Conservation (phyloP, 2,329 filamentous ascomycete genomes). For the Cladobotryum protrusum region DNA sequence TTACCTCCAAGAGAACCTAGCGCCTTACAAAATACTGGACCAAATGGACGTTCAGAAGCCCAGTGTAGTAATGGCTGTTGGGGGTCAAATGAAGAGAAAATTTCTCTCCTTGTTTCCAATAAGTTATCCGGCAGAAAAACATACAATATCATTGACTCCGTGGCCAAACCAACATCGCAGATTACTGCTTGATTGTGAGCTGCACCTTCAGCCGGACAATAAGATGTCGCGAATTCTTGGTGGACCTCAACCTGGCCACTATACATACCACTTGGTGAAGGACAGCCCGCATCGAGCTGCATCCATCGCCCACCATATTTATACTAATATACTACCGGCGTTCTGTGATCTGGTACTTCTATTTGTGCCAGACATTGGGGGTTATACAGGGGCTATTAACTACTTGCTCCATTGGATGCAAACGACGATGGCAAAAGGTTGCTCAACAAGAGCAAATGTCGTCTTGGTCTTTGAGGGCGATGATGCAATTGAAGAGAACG, state of each 20-base stretch:
- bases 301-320: background rate
- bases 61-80: constrained; percentile 2
- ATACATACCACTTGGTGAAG: background rate
- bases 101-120: background rate
- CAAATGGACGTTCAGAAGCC: background rate
- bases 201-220: background rate
- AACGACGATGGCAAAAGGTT: background rate
- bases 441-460: background rate
- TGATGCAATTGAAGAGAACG: background rate
- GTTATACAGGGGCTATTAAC: background rate
- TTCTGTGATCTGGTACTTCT: constrained; percentile 3
- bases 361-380: background rate
- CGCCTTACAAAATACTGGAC: background rate
- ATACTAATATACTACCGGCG: background rate
- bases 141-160: background rate
- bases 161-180: background rate
- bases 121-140: background rate
- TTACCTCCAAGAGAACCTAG: constrained; percentile 2
- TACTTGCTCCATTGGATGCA: background rate
- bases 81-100: background rate
- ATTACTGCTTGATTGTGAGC: constrained; percentile 4
- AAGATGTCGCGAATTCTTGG: too few relatives aligned
- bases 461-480: background rate
- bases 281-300: background rate
- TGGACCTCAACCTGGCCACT: background rate